phyloP scores from a whole-genome alignment of 345 rosid species.

The Chamaenerion angustifolium region DNA sequence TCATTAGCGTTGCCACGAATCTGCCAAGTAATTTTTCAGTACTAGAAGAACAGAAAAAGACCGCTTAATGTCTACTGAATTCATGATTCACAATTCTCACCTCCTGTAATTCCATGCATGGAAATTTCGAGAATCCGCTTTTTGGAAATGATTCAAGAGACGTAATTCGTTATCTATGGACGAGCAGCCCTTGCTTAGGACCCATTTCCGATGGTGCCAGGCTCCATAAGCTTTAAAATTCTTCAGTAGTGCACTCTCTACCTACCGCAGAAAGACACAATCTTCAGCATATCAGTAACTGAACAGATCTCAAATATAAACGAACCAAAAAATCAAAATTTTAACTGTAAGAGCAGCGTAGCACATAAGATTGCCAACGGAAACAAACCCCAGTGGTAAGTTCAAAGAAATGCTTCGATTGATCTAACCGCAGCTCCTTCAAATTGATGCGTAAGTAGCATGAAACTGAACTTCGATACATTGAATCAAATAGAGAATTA shows the following conservation, averaged over 20 bases:
- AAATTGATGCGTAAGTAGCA: too few species aligned
- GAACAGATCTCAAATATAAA: too few species aligned
- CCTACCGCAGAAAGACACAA: conserved; percentile 25
- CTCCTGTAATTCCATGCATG: conserved; percentile 95
- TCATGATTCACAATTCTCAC: conserved; percentile 15
- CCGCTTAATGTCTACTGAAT: neutral
- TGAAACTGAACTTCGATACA: too few species aligned
- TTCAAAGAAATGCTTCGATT: too few species aligned
- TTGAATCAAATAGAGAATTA: too few species aligned
- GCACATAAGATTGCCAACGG: too few species aligned
- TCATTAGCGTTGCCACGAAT: conserved; percentile 59
- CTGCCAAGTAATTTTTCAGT: conserved; percentile 17
- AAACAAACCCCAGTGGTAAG: too few species aligned
- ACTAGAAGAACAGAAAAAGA: neutral
- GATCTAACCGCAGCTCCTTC: too few species aligned
- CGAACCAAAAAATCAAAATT: too few species aligned
- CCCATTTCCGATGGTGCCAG: conserved; percentile 95
- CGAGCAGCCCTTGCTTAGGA: conserved; percentile 60
- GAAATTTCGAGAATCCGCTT: conserved; percentile 63
- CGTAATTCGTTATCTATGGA: conserved; percentile 42
- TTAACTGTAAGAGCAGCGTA: too few species aligned
- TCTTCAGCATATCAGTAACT: too few species aligned
- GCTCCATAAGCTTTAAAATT: conserved; percentile 84
- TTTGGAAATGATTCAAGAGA: conserved; percentile 54
- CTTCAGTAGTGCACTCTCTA: conserved; percentile 59